phyloP scores from a whole-genome alignment of 495 filamentous ascomycete species.

The Hypoxylon lienhwacheense region DNA sequence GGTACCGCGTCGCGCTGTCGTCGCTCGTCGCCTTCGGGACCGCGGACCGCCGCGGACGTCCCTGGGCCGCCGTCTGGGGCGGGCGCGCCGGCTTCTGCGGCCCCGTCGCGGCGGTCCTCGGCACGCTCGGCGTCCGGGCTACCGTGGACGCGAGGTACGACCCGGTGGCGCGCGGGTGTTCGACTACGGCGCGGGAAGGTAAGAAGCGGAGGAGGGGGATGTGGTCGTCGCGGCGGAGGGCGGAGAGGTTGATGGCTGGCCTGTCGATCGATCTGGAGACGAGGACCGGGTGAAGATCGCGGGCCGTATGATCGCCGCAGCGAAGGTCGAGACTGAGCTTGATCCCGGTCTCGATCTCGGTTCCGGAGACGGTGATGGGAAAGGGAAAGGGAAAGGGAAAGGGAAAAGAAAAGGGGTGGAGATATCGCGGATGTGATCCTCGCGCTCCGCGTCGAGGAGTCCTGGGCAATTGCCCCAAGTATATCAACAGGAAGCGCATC shows the following conservation, averaged over 20 bases:
- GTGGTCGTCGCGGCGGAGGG: conserved; percentile 39
- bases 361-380: no score
- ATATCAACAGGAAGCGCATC: conserved; percentile 72
- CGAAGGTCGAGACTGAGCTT: conserved; percentile 28
- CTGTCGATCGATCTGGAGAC: conserved; percentile 68
- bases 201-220: conserved; percentile 32
- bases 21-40: conserved; percentile 72
- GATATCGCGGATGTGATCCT: conserved; percentile 64
- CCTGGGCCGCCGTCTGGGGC: conserved; percentile 76
- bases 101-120: conserved; percentile 56
- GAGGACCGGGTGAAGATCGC: conserved; percentile 68
- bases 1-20: conserved; percentile 55
- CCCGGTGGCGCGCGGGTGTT: conserved; percentile 55
- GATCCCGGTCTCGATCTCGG: no score
- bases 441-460: conserved; percentile 66
- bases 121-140: conserved; percentile 61
- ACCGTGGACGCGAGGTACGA: conserved; percentile 61
- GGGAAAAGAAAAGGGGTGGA: no score
- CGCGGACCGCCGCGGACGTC: conserved; percentile 61
- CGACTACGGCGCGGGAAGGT: conserved; percentile 44
- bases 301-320: conserved; percentile 64
- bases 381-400: no score
- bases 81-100: conserved; percentile 67
- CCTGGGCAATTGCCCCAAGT: conserved; percentile 83
- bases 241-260: conserved; percentile 56